Base-by-base conservation (phyloP, 352 stramenopile genomes). In the Phytophthora boehmeriae region DNA sequence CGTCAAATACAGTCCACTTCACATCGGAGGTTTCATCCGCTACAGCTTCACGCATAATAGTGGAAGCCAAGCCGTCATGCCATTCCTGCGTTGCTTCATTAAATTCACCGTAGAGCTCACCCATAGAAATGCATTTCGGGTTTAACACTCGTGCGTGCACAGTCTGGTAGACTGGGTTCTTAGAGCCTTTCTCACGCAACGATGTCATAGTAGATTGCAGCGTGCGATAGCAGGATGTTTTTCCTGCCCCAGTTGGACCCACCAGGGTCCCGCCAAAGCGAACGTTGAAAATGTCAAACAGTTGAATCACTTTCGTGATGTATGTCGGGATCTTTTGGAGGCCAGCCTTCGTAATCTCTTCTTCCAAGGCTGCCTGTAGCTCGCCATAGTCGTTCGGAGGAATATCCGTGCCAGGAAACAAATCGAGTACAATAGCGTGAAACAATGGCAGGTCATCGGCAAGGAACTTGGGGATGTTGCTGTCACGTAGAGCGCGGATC, bases 391-490 rank as follows among this genome's bases (percentile, higher is more conserved):
- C 93, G 30, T 96, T 85, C 2, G 73, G 83, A 67, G 59, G 88
- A 51, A 87, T 98, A 68, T 73, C 88, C 11, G 68, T 90, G 28
- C 66, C 89, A 5, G 95, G 95, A 58, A 98, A 98, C 22, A 98
- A 61, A 49, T 98, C 94, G 11, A 89, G 59, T 6, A 98, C 86
- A 20, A 98, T 95, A 2, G 93, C 87, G 45, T 92, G 80, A 65
- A 98, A 98, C 4, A 98, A 63, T 11, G 88, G 83, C 5, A 97
- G 65, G 65, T 98, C 94, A 35, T 97, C 89, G 3, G 88, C 88
- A 23, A 97, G 79, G 70, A 98, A 98, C 66, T 98, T 98, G 1
- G 95, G 93, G 52, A 98, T 78, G 68, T 98, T 98, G 59, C 96
- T 98, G 58, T 98, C 93, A 8, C 86, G 63, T 6, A 98, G 53